Conservation (phyloP, 345 rosid genomes). For the Draba incana region DNA sequence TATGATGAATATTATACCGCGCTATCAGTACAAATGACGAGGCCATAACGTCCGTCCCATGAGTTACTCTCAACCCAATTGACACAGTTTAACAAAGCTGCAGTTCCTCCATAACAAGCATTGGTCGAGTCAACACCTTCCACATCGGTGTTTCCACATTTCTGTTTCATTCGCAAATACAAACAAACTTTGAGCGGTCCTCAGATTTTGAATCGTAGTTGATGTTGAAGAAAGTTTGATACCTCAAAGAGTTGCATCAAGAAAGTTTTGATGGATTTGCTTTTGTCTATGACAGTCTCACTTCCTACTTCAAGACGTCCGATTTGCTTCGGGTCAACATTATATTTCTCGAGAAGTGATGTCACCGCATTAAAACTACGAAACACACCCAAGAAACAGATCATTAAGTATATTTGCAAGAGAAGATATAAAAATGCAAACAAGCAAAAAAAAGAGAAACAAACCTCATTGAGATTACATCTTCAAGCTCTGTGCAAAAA, state of each 20-base stretch:
- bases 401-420: slow-evolving; percentile 18
- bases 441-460: not conserved
- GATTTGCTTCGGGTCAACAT: slow-evolving; percentile 86
- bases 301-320: slow-evolving; percentile 99
- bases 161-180: slow-evolving; percentile 54
- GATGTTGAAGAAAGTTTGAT: slow-evolving; percentile 2
- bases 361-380: slow-evolving; percentile 86
- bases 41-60: slow-evolving; percentile 99
- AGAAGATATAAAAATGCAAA: not conserved
- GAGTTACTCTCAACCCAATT: slow-evolving; percentile 99
- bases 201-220: not conserved
- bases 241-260: slow-evolving; percentile 99
- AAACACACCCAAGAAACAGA: slow-evolving; percentile 22
- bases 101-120: slow-evolving; percentile 99
- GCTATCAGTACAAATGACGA: slow-evolving; percentile 95
- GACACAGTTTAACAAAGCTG: slow-evolving; percentile 94
- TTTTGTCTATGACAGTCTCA: slow-evolving; percentile 98
- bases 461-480: slow-evolving; percentile 99
- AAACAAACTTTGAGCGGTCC: not conserved
- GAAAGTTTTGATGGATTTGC: slow-evolving; percentile 98
- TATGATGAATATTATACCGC: slow-evolving; percentile 66
- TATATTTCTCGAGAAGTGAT: slow-evolving; percentile 90
- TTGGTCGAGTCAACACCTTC: slow-evolving; percentile 99
- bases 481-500: slow-evolving; percentile 97
- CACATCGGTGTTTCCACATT: slow-evolving; percentile 90